Conservation (phyloP, 345 rosid species). For the Ceriops tagal region DNA sequence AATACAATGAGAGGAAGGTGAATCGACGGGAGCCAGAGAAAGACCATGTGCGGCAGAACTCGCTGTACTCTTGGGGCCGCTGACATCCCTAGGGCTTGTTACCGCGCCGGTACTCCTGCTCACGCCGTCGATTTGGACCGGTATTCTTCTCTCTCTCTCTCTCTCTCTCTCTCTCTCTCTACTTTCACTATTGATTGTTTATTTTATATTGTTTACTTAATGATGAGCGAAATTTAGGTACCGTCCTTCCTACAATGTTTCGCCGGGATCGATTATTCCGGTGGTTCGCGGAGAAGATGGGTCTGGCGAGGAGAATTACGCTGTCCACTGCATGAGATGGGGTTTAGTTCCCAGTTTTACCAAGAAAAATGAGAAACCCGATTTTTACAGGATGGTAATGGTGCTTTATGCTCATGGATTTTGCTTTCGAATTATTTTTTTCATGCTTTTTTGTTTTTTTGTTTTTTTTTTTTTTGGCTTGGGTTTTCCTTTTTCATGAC, state of each 20-base stretch:
- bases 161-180: background rate
- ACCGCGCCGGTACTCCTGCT: constrained; percentile 38
- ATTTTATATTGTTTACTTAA: background rate
- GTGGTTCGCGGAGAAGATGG: constrained; percentile 58
- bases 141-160: constrained; percentile 22
- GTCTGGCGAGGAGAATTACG: constrained; percentile 37
- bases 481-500: too few relatives aligned
- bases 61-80: constrained; percentile 71
- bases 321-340: constrained; percentile 85
- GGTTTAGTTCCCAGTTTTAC: constrained; percentile 82
- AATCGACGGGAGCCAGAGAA: background rate
- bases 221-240: constrained; percentile 37
- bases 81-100: constrained; percentile 63
- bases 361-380: constrained; percentile 73
- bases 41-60: constrained; percentile 74
- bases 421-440: background rate
- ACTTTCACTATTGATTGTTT: background rate
- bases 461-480: too few relatives aligned
- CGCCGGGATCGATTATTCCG: constrained; percentile 70
- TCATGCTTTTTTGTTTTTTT: too few relatives aligned
- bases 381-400: constrained; percentile 76
- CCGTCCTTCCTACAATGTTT: constrained; percentile 69
- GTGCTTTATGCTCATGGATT: background rate
- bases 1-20: background rate
- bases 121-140: constrained; percentile 52